Evolutionary conservation across 164 flowering plant species (phyloP).

Genomic region (Piper betle): DNA sequence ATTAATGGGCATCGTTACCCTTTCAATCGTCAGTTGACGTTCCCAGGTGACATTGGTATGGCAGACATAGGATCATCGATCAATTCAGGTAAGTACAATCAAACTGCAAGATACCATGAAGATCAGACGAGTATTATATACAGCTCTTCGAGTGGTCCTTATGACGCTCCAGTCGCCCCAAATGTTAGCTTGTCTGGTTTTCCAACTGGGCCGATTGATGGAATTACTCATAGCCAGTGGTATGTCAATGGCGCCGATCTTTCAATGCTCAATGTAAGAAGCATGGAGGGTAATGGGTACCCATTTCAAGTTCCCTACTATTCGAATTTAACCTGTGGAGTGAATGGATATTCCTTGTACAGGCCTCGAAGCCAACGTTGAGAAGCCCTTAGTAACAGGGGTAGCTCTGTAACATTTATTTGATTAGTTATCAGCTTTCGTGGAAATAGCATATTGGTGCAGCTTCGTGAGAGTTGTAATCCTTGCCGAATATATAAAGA

Average conservation of each 20-base stretch:
- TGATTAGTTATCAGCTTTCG: slow-evolving; percentile 5
- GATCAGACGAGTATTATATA: slow-evolving; percentile 36
- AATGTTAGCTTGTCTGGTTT: slow-evolving; percentile 27
- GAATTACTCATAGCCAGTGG: slow-evolving; percentile 55
- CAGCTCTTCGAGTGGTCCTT: slow-evolving; percentile 23
- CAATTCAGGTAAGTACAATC: slow-evolving; percentile 42
- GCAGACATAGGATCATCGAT: slow-evolving; percentile 28
- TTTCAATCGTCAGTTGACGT: slow-evolving; percentile 40
- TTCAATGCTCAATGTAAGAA: slow-evolving; percentile 30
- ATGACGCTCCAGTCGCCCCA: slow-evolving; percentile 27
- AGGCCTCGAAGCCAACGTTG: slow-evolving; percentile 60
- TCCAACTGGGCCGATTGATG: slow-evolving; percentile 51
- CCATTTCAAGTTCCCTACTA: slow-evolving; percentile 42
- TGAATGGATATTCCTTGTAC: slow-evolving; percentile 53
- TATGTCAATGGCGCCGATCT: slow-evolving; percentile 35
- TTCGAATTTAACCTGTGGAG: slow-evolving; percentile 36
- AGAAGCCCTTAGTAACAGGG: slow-evolving; percentile 7
- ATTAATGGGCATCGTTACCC: slow-evolving; percentile 23
- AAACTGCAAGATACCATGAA: slow-evolving; percentile 38
- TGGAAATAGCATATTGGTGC: slow-evolving; percentile 30
- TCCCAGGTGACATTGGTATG: slow-evolving; percentile 35
- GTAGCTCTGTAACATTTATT: neutral
- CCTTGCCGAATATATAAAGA: slow-evolving; percentile 31
- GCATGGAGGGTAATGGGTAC: slow-evolving; percentile 36
- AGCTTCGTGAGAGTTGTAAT: slow-evolving; percentile 27